Conservation (phyloP, 2,329 filamentous ascomycete genomes). For the Verticillium zaregamsianum region DNA sequence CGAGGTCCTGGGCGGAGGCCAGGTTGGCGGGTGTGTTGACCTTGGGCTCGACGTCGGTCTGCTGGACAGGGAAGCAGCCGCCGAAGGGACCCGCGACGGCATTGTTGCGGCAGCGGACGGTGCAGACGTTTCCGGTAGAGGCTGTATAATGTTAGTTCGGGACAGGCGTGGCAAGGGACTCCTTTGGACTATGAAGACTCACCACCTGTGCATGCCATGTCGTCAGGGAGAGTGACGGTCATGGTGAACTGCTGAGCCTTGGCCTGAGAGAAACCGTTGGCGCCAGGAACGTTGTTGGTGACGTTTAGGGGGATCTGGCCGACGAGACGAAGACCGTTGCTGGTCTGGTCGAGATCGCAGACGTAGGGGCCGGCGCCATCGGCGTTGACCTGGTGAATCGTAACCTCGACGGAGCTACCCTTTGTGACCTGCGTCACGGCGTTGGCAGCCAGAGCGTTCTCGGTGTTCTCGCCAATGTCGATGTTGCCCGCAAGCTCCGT, state of each 20-base stretch:
- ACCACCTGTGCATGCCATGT: constrained; percentile 48
- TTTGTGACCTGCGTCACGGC: constrained; percentile 45
- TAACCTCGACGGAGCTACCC: constrained; percentile 40
- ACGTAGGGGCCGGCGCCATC: constrained; percentile 51
- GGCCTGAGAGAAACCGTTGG: constrained; percentile 52
- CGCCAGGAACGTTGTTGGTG: constrained; percentile 54
- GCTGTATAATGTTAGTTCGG: constrained; percentile 21
- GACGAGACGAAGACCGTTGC: constrained; percentile 38
- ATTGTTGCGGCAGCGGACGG: constrained; percentile 55
- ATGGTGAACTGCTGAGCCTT: constrained; percentile 54
- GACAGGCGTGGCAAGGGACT: accelerated
- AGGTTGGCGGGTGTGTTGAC: constrained; percentile 42
- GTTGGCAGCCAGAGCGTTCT: constrained; percentile 41
- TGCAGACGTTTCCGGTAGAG: constrained; percentile 55
- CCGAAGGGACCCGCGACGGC: constrained; percentile 53
- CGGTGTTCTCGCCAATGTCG: constrained; percentile 52
- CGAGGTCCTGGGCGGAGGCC: constrained; percentile 38
- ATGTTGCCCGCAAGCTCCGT: constrained; percentile 59
- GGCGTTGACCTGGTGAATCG: constrained; percentile 50
- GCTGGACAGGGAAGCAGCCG: constrained; percentile 54
- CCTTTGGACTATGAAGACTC: constrained; percentile 16
- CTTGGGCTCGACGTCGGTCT: constrained; percentile 38
- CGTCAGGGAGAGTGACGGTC: constrained; percentile 46
- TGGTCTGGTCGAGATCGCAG: constrained; percentile 48
- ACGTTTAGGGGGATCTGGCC: constrained; percentile 44